Conservation (phyloP, 768 basidiomycete species). For the Lentinula detonsa region DNA sequence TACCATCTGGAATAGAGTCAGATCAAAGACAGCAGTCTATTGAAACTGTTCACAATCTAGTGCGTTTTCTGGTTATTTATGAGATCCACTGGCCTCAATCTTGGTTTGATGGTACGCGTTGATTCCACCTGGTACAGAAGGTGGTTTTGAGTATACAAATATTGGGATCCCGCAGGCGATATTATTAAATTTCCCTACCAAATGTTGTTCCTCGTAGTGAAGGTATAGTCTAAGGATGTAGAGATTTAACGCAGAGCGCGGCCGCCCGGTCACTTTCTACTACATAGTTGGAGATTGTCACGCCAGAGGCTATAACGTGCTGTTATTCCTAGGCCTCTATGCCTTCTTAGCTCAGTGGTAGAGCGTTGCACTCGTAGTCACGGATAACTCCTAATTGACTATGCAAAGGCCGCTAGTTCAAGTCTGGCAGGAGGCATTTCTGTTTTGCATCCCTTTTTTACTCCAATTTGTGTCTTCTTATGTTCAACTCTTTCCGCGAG, state of each 20-base stretch:
- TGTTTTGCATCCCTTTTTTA: neutral
- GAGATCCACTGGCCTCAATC: conserved; percentile 85
- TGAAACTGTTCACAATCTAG: conserved; percentile 32
- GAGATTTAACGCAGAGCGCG: neutral
- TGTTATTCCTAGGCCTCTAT: too few relatives aligned
- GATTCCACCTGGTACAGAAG: conserved; percentile 47
- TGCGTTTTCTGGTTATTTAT: conserved; percentile 95
- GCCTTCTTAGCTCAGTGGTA: conserved; percentile 5
- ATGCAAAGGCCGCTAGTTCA: conserved; percentile 3
- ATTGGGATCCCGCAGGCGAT: neutral
- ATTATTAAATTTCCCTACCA: neutral
- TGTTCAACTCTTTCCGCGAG: too few relatives aligned
- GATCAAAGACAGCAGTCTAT: too few relatives aligned
- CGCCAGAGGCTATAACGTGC: neutral
- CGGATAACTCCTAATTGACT: too few relatives aligned
- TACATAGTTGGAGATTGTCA: neutral
- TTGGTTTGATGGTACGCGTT: conserved; percentile 95
- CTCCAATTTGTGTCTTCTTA: too few relatives aligned
- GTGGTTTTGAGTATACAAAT: neutral
- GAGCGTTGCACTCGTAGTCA: conserved; percentile 1
- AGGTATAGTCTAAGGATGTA: neutral
- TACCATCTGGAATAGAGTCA: too few relatives aligned
- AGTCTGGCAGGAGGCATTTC: neutral
- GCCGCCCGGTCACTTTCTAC: neutral
- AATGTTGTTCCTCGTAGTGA: neutral